Base-by-base conservation (phyloP, 345 rosid genomes). In the Erysimum cheiranthoides region DNA sequence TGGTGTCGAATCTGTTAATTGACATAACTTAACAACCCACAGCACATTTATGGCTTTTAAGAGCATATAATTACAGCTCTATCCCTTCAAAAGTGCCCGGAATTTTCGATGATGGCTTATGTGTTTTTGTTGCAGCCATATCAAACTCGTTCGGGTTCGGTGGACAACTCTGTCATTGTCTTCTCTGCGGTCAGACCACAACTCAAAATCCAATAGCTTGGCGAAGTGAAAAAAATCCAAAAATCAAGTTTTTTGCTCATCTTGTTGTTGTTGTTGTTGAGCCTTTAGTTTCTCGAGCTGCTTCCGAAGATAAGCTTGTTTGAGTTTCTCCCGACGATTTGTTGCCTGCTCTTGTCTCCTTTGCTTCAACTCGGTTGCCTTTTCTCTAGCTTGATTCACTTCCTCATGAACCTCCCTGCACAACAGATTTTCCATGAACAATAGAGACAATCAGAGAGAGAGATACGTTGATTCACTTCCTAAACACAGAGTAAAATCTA, bases 101-200 rank as follows among this genome's bases (percentile, higher is more conserved):
- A 14, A 43, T 14, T 43, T 43, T 43, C 8, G 2, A 47, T 17
- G 21, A 47, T 16, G 52, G 11, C 21, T 47, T 47, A 47, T 17
- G 10, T n/a, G 27, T 47, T 65, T 4, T 63, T 59, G 78, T 69
- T 83, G 68, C 90, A 96, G 98, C 88, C 63, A 93, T 96, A 66
- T 93, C 97, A 46, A 93, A 96, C 79, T 96, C 99, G 2, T 91
- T 91, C 1, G 95, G 99, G 50, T 93, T 96, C 5, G 95, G 98
- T 61, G 98, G 97, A 81, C 99, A 96, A 96, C 90, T 91, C 99
- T 0, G 99, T 92, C 0, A 97, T 90, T 25, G 92, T 88, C 3
- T 95, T 95, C 76, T 89, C 98, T 9, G 28, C 31, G 0, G 10
- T 50, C 14, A 50, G 31, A 6, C 56, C 56, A 21, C 13, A 50